Percentiles rank a stretch among this genome's conserved stretches.
Conservation (phyloP, 1,284 basidiomycete genomes). For the Sporisorium iseilematis-ciliati region DNA sequence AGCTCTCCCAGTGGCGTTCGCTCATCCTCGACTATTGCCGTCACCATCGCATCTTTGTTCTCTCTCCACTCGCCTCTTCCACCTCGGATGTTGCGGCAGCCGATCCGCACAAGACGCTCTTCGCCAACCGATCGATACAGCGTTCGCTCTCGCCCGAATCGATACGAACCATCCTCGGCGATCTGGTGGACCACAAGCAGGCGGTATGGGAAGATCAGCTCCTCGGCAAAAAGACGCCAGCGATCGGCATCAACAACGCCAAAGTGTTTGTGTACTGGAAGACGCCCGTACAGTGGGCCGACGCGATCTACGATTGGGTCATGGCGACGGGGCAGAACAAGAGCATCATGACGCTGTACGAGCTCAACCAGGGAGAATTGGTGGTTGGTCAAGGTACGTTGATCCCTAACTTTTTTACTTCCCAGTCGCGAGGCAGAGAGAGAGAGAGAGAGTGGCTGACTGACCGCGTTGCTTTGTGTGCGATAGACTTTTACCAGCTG, state of each 20-base stretch:
- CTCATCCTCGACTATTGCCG: conserved; percentile 71
- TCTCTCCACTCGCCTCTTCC: conserved; percentile 64
- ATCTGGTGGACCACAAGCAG: conserved; percentile 56
- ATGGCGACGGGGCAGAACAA: conserved; percentile 73
- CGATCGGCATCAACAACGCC: not conserved
- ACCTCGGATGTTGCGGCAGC: not conserved
- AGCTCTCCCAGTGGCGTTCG: conserved; percentile 72
- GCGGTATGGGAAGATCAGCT: conserved; percentile 41
- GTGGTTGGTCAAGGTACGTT: conserved; percentile 61
- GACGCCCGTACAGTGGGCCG: conserved; percentile 73
- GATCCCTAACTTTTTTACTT: too few relatives aligned
- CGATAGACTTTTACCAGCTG: conserved; percentile 72
- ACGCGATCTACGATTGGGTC: conserved; percentile 73
- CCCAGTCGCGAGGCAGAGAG: not conserved
- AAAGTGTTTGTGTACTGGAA: conserved; percentile 73
- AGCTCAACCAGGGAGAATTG: conserved; percentile 73
- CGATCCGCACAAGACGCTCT: conserved; percentile 32
- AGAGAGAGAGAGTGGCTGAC: not conserved
- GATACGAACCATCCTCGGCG: conserved; percentile 44
- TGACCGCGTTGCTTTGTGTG: not conserved
- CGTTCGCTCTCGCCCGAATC: conserved; percentile 41
- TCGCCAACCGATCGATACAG: conserved; percentile 40
- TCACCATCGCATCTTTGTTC: conserved; percentile 70
- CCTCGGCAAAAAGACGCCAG: conserved; percentile 19
- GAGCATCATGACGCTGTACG: conserved; percentile 74